A percentile compares a stretch with the other conserved stretches of the same genome.
Evolutionary conservation across 2,329 filamentous ascomycete species (phyloP).

Genomic region (Diaporthe sp.): DNA sequence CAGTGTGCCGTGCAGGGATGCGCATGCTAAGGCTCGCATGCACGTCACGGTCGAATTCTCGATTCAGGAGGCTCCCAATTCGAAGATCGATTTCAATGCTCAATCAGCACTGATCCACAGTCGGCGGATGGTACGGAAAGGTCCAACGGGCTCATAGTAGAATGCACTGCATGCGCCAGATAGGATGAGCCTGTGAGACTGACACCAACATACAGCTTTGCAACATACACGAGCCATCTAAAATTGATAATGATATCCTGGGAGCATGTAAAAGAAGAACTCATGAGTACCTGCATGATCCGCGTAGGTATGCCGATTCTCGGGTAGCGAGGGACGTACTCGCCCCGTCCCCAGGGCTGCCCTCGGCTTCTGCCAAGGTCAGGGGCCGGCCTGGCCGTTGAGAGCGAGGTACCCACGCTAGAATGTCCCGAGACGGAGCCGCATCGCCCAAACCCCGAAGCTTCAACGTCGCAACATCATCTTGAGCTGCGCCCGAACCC

Average conservation of each 20-base stretch:
- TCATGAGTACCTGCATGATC: not conserved
- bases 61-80: constrained; percentile 1
- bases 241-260: not conserved
- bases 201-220: not conserved
- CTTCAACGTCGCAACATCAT: constrained; percentile 37
- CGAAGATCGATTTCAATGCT: constrained; percentile 11
- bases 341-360: not conserved
- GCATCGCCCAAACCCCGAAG: constrained; percentile 24
- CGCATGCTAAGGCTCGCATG: not conserved
- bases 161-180: not conserved
- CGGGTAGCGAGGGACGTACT: not conserved
- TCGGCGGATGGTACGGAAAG: not conserved
- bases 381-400: constrained; percentile 28
- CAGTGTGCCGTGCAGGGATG: constrained; percentile 1
- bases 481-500: constrained; percentile 31
- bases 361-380: constrained; percentile 28
- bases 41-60: not conserved
- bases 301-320: not conserved
- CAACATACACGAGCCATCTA: not conserved
- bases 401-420: constrained; percentile 30
- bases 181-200: not conserved
- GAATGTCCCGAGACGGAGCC: constrained; percentile 34
- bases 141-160: not conserved
- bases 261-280: not conserved
- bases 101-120: not conserved